These are phyloP conservation scores for Schizochytrium sp. DNA, from an alignment of 108 stramenopile species.

Conservation along the genomic window DNA sequence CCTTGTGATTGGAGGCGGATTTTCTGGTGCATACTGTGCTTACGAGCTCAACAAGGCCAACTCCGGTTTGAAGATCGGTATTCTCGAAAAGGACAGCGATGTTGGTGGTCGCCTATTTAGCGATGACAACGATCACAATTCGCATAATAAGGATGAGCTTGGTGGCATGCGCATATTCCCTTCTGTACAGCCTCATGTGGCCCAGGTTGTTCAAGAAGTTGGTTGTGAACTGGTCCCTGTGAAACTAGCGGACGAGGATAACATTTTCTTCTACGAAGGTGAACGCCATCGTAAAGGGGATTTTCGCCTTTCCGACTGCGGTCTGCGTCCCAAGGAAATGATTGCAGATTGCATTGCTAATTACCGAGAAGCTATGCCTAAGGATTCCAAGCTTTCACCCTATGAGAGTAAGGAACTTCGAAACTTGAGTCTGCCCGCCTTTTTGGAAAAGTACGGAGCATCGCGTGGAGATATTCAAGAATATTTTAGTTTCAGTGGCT, in stretches of 20 bases:
- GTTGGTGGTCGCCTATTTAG: slow-evolving; percentile 6
- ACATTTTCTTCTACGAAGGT: slow-evolving; percentile 36
- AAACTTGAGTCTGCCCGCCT: slow-evolving; percentile 5
- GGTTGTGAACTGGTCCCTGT: slow-evolving; percentile 35
- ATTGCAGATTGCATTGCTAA: background rate
- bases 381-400: background rate
- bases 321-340: background rate
- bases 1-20: slow-evolving; percentile 1
- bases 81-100: background rate
- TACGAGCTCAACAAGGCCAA: slow-evolving; percentile 45
- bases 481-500: slow-evolving; percentile 43
- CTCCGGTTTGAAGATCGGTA: background rate
- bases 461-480: background rate
- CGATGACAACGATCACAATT: slow-evolving; percentile 40
- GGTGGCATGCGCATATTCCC: slow-evolving; percentile 60
- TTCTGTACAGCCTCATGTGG: background rate
- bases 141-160: slow-evolving; percentile 45
- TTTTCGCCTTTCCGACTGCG: slow-evolving; percentile 1
- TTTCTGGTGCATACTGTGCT: slow-evolving; percentile 39
- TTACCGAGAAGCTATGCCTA: slow-evolving; percentile 17
- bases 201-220: background rate
- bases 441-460: slow-evolving; percentile 57
- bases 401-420: slow-evolving; percentile 12
- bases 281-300: background rate
- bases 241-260: background rate